Conservation (phyloP, 1,284 basidiomycete species). For the Neolentinus lepideus region DNA sequence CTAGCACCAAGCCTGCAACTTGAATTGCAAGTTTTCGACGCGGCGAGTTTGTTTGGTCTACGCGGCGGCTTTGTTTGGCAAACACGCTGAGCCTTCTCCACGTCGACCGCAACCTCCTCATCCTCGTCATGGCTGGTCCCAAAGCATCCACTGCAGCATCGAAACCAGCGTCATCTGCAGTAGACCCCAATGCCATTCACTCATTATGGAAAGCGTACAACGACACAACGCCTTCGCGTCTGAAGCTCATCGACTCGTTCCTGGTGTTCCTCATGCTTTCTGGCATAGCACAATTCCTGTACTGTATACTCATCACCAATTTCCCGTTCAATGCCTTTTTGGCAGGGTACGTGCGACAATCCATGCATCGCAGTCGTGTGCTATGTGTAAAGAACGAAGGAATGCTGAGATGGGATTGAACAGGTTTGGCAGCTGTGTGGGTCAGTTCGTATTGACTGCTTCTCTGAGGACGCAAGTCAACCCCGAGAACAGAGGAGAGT, state of each 20-base stretch:
- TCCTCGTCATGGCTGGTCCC: slow-evolving; percentile 23
- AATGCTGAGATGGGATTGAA: background rate
- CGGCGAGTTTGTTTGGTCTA: background rate
- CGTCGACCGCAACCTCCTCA: background rate
- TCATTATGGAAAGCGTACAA: slow-evolving; percentile 76
- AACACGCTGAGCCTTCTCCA: background rate
- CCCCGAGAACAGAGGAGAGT: slow-evolving; percentile 73
- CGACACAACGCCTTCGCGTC: slow-evolving; percentile 69
- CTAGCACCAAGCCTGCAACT: too few species aligned
- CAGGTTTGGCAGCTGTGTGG: slow-evolving; percentile 90
- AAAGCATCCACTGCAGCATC: slow-evolving; percentile 13
- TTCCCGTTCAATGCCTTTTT: slow-evolving; percentile 98
- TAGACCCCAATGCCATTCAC: slow-evolving; percentile 36
- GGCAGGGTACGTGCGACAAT: slow-evolving; percentile 65
- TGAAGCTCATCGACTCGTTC: slow-evolving; percentile 94
- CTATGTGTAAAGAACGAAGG: background rate
- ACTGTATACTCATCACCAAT: slow-evolving; percentile 87
- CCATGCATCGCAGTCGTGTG: background rate
- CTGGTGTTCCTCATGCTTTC: slow-evolving; percentile 89
- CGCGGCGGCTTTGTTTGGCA: slow-evolving; percentile 1
- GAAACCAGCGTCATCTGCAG: slow-evolving; percentile 19
- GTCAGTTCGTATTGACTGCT: slow-evolving; percentile 94
- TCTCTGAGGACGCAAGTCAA: slow-evolving; percentile 91
- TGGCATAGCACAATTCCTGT: slow-evolving; percentile 86
- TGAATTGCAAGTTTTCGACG: background rate